Evolutionary conservation across 352 stramenopile genomes (phyloP), one percentile per base, ranked within the genome.

Genomic region (Phytophthora pinifolia): DNA sequence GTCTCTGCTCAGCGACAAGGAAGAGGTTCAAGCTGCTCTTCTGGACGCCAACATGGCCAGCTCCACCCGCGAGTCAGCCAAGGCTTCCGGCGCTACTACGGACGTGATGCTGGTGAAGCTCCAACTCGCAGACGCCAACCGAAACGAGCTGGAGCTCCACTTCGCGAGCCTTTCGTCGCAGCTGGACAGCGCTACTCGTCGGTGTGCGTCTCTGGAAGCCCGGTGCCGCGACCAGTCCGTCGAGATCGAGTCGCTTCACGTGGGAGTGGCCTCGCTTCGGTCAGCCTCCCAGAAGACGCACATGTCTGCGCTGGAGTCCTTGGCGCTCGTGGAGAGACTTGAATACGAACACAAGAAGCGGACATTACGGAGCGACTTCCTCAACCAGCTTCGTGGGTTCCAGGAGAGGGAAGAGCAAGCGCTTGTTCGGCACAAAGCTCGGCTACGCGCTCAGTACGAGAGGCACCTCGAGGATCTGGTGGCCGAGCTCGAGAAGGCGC

Each of bases 271-370:
- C n/a, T 79, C 74, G 1, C 54, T 87, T 14, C 72, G 76, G 3
- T 63, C 70, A 2, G 59, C 70, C 14, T 62, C 46, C 14, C 72
- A 80, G 30, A 74, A 78, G 44, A 74, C 83, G 62, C 76, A 87
- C 30, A 18, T 76, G 35, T 74, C 66, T 4, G 76, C 74, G 9
- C 42, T 85, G n/a, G 76, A 87, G 37, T 75, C 72, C 2, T 52
- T 87, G n/a, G 43, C 67, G 7, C 50, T 80, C 7, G 51, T 74
- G 5, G 76, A 87, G 34, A 65, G 76, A 39, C 49, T 85, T 4
- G 76, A 87, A 5, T 92, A 89, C 46, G 82, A 92, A 48, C 82
- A 88, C 62, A 82, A 85, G 46, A 92, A 90, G 46, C 77, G 78
- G 1, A 67, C 70, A 13, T 43, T 92, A 4, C 70, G 71, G 44